Conservation (phyloP, 1,284 basidiomycete species). For the Kwoniella shivajii region DNA sequence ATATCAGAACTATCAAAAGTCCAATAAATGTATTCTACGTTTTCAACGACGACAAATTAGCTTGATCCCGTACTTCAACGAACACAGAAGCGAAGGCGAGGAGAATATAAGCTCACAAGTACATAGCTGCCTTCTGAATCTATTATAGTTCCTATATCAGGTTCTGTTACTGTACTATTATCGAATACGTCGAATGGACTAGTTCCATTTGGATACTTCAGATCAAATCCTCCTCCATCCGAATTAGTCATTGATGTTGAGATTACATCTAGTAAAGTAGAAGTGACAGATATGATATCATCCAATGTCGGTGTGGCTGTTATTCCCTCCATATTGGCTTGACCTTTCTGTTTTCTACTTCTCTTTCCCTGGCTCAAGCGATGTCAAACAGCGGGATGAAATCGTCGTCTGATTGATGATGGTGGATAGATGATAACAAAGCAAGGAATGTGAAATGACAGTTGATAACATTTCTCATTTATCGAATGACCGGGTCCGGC, state of each 20-base stretch:
- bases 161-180: constrained; percentile 6
- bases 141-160: constrained; percentile 12
- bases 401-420: neutral
- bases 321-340: constrained; percentile 6
- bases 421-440: neutral
- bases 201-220: constrained; percentile 5
- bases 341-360: too few relatives aligned
- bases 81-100: neutral
- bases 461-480: neutral
- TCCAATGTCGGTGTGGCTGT: constrained; percentile 6
- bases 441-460: neutral
- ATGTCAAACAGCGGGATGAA: neutral
- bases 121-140: constrained; percentile 35
- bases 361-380: too few relatives aligned
- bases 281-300: constrained; percentile 12
- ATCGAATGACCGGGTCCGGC: neutral
- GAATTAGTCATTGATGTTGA: constrained; percentile 6
- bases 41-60: neutral
- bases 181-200: constrained; percentile 11
- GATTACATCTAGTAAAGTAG: constrained; percentile 14
- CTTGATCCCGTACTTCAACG: neutral
- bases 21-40: constrained; percentile 53
- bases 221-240: neutral
- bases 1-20: constrained; percentile 49
- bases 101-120: constrained; percentile 5